Evolutionary conservation across 768 basidiomycete genomes (phyloP), one percentile per base, ranked within the genome.

Genomic region (Amanita jacksonii): DNA sequence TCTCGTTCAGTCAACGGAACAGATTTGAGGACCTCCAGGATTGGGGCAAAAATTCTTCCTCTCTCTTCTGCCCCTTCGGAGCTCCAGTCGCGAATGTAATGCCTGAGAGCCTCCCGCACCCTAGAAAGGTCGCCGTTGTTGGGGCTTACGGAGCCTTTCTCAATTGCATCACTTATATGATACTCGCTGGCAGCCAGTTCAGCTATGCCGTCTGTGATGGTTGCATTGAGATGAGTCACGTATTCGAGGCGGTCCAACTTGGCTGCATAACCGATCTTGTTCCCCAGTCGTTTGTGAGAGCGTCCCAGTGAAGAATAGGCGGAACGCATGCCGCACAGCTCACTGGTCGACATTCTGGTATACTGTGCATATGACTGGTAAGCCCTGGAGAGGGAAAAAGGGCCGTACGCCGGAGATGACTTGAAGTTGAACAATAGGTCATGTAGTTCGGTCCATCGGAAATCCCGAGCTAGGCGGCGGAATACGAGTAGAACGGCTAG

Each of bases 81-180:
- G 51, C 78, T 80, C 82, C 81, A 84, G 53, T 85, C 81, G 4
- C 81, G 67, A 18, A 83, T 67, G 47, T 80, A 79, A 54, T 84
- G 82, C 58, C 80, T 81, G 48, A 85, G 54, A 1, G 76, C 57
- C 56, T 83, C 79, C 8, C 73, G 61, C 4, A 74, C 74, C 10
- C 75, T 66, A 18, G 65, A 67, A 8, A 79, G 53, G 49, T 77
- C 73, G 6, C 62, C 64, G 4, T 51, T 38, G 32, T 47, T 54
- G 6, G 54, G 37, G 16, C 50, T 36, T 18, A 45, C 33, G 8
- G 52, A 32, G 36, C 53, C 42, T 28, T 60, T 47, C 28, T 44
- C 33, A 33, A 51, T 0, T 56, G 50, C 22, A 60, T 51, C n/a
- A 7, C 60, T 62, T 18, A 58, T 45, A n/a, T 41, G 38, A 36